phyloP scores from a whole-genome alignment of 2,329 filamentous ascomycete species.

The Incumbomyces delicatus region DNA sequence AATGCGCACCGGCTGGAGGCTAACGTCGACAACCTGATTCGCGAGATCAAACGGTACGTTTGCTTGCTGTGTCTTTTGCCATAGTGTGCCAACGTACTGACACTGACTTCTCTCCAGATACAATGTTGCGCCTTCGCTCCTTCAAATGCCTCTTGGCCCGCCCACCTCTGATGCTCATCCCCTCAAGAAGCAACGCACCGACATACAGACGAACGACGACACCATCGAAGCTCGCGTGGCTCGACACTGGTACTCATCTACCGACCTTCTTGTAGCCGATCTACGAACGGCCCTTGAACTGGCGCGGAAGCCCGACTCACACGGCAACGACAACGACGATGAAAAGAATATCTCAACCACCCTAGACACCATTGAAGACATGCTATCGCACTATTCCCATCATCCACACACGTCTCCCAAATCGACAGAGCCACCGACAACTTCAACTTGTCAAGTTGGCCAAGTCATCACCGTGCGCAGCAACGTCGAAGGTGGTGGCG shows the following conservation, averaged over 20 bases:
- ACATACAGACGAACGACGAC: background rate
- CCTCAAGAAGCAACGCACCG: slow-evolving; percentile 6
- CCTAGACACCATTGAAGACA: background rate
- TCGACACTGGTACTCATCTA: background rate
- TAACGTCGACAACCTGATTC: slow-evolving; percentile 5
- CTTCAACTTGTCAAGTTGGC: background rate
- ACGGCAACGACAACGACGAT: background rate
- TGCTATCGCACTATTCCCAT: background rate
- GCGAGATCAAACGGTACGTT: slow-evolving; percentile 2
- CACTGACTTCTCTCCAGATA: slow-evolving; percentile 23
- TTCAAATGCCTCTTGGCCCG: slow-evolving; percentile 30
- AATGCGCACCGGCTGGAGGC: background rate
- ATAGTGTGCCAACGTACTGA: background rate
- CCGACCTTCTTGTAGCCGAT: background rate
- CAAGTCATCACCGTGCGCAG: slow-evolving; percentile 19
- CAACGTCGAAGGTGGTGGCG: slow-evolving; percentile 31
- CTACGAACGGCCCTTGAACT: background rate
- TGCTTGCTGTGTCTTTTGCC: background rate
- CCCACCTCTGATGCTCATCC: slow-evolving; percentile 13
- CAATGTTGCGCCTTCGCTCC: slow-evolving; percentile 34
- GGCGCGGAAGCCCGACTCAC: background rate
- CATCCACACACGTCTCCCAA: background rate
- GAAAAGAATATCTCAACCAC: background rate
- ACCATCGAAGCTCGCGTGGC: slow-evolving; percentile 3
- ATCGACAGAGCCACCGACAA: background rate